Evolutionary conservation across 2,329 filamentous ascomycete genomes (phyloP).

Genomic region (Fusarium sterilihyphosum): DNA sequence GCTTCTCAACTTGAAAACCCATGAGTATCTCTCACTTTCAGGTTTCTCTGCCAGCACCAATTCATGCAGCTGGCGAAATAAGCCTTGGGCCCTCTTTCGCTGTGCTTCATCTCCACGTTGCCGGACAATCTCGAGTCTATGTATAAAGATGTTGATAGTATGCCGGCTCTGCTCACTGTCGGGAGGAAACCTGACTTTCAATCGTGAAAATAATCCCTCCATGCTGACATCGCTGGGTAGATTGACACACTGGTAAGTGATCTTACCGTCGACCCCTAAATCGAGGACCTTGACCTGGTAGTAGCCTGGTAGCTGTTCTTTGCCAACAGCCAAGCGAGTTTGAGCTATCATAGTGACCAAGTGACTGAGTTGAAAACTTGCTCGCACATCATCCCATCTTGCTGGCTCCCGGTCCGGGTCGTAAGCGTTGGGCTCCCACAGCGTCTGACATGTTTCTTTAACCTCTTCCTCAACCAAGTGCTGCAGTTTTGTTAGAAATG

Average conservation of each 20-base stretch:
- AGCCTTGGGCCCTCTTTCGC: slow-evolving; percentile 1
- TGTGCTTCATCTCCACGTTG: background rate
- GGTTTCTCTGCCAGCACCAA: background rate
- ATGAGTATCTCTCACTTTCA: slow-evolving; percentile 14
- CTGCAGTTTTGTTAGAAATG: background rate
- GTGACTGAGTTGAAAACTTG: background rate
- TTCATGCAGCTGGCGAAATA: slow-evolving; percentile 2
- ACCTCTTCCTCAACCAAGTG: slow-evolving; percentile 26
- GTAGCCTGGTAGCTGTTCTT: slow-evolving; percentile 30
- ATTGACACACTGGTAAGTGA: slow-evolving; percentile 9
- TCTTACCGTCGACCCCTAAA: slow-evolving; percentile 23
- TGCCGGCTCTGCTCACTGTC: slow-evolving; percentile 11
- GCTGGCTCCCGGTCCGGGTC: background rate
- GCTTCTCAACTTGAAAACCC: slow-evolving; percentile 29
- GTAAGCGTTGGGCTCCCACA: slow-evolving; percentile 29
- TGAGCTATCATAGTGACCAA: slow-evolving; percentile 32
- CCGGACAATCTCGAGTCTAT: slow-evolving; percentile 6
- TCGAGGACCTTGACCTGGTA: slow-evolving; percentile 29
- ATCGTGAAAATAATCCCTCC: slow-evolving; percentile 13
- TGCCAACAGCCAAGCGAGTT: slow-evolving; percentile 28
- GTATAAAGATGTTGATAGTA: slow-evolving; percentile 4
- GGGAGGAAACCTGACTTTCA: slow-evolving; percentile 31
- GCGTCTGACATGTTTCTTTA: slow-evolving; percentile 12
- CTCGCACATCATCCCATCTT: slow-evolving; percentile 22
- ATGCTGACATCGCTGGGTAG: slow-evolving; percentile 19